Evolutionary conservation across 352 stramenopile species (phyloP), one percentile per base, ranked within the genome.

Genomic region (Phytopythium kandeliae): DNA sequence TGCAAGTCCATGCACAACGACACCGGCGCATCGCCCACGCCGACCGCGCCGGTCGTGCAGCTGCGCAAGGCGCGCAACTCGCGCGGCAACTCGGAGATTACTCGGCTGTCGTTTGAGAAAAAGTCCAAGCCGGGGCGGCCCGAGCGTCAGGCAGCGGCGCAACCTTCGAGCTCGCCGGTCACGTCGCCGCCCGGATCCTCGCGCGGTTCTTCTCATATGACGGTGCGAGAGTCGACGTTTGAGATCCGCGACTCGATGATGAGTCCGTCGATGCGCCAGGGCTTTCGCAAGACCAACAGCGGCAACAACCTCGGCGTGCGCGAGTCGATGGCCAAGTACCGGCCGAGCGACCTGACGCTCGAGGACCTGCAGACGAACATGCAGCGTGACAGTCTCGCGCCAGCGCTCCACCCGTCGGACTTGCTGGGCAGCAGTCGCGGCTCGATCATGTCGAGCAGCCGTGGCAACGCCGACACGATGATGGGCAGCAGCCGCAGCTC

Each of bases 271-370:
- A 26, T 19, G 37, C 33, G 33, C 17, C 48, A 34, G 16, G 34
- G 31, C 13, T 31, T 46, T 13, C 40, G 40, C 6, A 4, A 28
- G 16, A 49, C 26, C 26, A 33, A 12, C 35, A 48, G 50, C 33
- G 57, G 26, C 48, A 63, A 49, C 16, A 49, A 65, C 30, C 58
- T 65, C 33, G 70, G 59, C 13, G 67, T 60, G 30, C 77, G 77
- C 16, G 78, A 87, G 26, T 85, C 74, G 44, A 89, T 87, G 71
- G 74, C 85, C 63, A 70, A 73, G 31, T 87, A 87, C 53, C 75
- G 75, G 17, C 78, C 78, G 3, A 89, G 75, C 33, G 76, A 89
- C 36, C 42, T 89, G 9, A 79, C 75, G 60, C 34, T 63, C 3
- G 52, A 67, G 31, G 69, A 87, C 31, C 49, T 85, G 40, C 71